Percentiles rank a stretch among this genome's conserved stretches.
These are phyloP conservation scores for Pseudogymnoascus sp. DNA, from an alignment of 2,329 filamentous ascomycete species.

Conservation along the genomic window DNA sequence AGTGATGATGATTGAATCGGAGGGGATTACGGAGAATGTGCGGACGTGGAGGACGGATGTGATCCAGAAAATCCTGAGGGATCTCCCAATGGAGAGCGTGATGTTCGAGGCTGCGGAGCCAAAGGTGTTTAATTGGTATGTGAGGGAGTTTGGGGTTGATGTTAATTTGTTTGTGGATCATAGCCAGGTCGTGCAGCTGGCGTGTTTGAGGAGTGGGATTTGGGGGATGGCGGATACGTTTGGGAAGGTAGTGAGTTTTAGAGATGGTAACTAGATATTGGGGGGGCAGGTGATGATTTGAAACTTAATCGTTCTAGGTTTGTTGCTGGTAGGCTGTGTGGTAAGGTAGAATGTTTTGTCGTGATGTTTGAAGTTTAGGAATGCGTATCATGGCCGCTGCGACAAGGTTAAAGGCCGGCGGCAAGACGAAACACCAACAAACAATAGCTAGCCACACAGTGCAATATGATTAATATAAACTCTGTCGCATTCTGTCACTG, in stretches of 20 bases:
- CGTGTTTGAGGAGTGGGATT: constrained; percentile 41
- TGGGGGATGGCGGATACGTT: constrained; percentile 49
- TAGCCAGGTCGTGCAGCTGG: constrained; percentile 48
- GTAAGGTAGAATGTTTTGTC: neutral
- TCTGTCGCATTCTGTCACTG: neutral
- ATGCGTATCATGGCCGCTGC: neutral
- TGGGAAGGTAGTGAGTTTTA: constrained; percentile 39
- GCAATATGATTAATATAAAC: neutral
- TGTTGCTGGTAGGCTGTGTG: no score
- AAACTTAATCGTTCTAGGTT: neutral
- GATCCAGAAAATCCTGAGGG: constrained; percentile 42
- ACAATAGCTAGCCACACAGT: neutral
- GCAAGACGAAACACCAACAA: neutral
- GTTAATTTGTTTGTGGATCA: constrained; percentile 50
- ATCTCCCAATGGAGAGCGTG: constrained; percentile 41
- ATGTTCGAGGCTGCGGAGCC: constrained; percentile 52
- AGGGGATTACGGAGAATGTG: constrained; percentile 50
- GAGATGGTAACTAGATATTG: neutral
- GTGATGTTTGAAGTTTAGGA: neutral
- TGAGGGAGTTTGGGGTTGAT: constrained; percentile 46
- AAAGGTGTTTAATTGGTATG: constrained; percentile 47
- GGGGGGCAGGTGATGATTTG: neutral
- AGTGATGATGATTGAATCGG: constrained; percentile 50
- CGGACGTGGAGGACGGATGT: constrained; percentile 45
- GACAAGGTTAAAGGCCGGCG: neutral